Evolutionary conservation across 106 monocot genomes (phyloP), one percentile per base, ranked within the genome.

Genomic region (Agapanthus africanus): DNA sequence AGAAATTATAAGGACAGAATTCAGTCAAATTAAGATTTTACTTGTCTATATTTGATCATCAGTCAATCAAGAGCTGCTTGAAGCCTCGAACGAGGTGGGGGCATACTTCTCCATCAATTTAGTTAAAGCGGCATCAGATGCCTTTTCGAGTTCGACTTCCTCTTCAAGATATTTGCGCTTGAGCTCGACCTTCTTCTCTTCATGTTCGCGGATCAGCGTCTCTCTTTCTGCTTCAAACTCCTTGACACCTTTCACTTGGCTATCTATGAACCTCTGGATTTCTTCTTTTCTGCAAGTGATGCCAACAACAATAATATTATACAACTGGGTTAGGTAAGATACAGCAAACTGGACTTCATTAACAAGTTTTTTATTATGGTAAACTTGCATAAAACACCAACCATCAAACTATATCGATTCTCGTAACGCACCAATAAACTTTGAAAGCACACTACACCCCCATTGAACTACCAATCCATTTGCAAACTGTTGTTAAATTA

Each of bases 181-280:
- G 35, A 92, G 73, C 30, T 79, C 72, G 33, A 74, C 66, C 80
- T 83, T 92, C 70, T 71, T 81, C 30, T 80, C 82, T 51, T 84
- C 79, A 40, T 92, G 85, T n/a, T 40, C 34, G 0, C 35, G 38
- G 34, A 92, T 79, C 41, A 97, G 80, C 49, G 75, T 68, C 54
- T 87, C 89, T 33, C 89, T 80, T 67, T 83, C 81, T 0, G 68
- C 74, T 65, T 74, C 84, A 72, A 92, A 97, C 49, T 80, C 87
- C 42, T 82, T 78, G 1, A 83, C 84, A 6, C 70, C 87, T 68
- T 82, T 92, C 22, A 65, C 79, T 51, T 90, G 92, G 60, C 76
- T 71, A 59, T 72, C 78, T 50, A 89, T 90, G 63, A 97, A 82
- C 11, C 50, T 50, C 30, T 44, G 25, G 5, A 44, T 25, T 19